Evolutionary conservation across 2,329 filamentous ascomycete genomes (phyloP).

Genomic region (Colletotrichum sp.): DNA sequence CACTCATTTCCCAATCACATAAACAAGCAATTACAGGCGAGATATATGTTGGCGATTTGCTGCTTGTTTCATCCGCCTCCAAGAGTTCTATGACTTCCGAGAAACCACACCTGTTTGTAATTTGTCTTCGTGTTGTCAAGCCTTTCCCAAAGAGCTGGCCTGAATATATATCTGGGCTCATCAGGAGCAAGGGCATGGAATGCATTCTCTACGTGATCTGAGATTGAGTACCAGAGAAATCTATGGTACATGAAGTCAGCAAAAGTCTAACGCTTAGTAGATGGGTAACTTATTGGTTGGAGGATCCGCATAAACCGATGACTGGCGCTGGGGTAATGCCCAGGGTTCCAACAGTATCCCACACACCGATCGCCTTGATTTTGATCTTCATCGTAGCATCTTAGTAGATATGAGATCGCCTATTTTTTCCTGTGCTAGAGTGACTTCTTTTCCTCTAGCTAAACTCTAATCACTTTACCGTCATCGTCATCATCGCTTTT

Average conservation of each 20-base stretch:
- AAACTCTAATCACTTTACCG: too few relatives aligned
- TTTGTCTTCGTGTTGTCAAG: constrained; percentile 43
- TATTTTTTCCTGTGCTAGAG: too few relatives aligned
- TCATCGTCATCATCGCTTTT: too few relatives aligned
- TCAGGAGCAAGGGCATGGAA: constrained; percentile 66
- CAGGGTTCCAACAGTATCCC: constrained; percentile 46
- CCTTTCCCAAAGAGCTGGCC: constrained; percentile 60
- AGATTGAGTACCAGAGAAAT: constrained; percentile 51
- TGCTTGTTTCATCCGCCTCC: constrained; percentile 69
- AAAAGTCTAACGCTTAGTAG: constrained; percentile 42
- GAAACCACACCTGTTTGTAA: constrained; percentile 66
- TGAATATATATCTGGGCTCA: constrained; percentile 58
- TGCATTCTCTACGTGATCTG: constrained; percentile 57
- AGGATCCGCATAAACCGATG: constrained; percentile 27
- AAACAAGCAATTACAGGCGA: constrained; percentile 37
- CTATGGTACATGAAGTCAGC: not conserved
- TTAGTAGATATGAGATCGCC: too few relatives aligned
- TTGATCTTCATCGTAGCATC: constrained; percentile 44
- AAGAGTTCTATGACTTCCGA: constrained; percentile 72
- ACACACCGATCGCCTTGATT: constrained; percentile 33
- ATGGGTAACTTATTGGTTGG: constrained; percentile 50
- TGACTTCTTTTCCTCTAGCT: too few relatives aligned
- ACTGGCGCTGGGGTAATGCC: constrained; percentile 40
- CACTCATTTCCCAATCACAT: not conserved
- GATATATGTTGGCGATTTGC: constrained; percentile 42